Conservation (phyloP, 129 eudicot species). For the Centella asiatica region DNA sequence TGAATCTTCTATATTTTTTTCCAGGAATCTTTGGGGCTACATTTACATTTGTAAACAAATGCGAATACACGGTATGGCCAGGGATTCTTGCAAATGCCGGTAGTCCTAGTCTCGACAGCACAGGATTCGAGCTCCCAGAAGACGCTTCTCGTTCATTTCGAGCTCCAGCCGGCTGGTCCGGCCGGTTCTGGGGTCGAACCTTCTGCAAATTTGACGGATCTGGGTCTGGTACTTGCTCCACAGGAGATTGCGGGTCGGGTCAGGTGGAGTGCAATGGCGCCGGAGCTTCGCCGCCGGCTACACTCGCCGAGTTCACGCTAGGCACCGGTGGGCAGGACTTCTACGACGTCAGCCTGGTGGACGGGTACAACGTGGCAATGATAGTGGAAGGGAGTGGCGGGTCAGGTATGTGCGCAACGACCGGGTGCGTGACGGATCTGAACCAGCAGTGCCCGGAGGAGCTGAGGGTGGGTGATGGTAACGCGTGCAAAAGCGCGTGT, state of each 20-base stretch:
- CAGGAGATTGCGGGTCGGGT: conserved; percentile 91
- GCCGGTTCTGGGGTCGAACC: conserved; percentile 94
- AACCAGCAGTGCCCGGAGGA: conserved; percentile 80
- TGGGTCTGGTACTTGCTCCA: conserved; percentile 54
- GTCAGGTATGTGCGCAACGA: conserved; percentile 72
- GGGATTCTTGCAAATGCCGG: conserved; percentile 91
- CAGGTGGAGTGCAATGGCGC: conserved; percentile 72
- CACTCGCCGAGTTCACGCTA: conserved; percentile 83
- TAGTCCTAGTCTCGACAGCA: conserved; percentile 56
- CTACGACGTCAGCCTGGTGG: conserved; percentile 86
- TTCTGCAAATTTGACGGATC: conserved; percentile 67
- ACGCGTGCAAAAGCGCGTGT: conserved; percentile 92
- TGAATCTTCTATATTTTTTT: no score
- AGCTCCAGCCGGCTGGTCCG: conserved; percentile 98
- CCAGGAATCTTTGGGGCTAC: conserved; percentile 60
- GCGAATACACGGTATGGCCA: conserved; percentile 89
- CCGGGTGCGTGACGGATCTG: conserved; percentile 85
- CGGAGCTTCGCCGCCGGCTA: conserved; percentile 90
- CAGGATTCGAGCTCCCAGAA: conserved; percentile 75
- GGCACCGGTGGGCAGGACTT: conserved; percentile 83
- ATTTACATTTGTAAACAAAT: conserved; percentile 85
- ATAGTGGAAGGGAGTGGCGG: conserved; percentile 78
- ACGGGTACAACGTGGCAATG: conserved; percentile 82
- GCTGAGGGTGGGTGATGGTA: conserved; percentile 56
- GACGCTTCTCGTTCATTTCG: conserved; percentile 52